A percentile compares a stretch with the other conserved stretches of the same genome.
Conservation (phyloP, 306 rosid species). For the Cicer yamashitae region DNA sequence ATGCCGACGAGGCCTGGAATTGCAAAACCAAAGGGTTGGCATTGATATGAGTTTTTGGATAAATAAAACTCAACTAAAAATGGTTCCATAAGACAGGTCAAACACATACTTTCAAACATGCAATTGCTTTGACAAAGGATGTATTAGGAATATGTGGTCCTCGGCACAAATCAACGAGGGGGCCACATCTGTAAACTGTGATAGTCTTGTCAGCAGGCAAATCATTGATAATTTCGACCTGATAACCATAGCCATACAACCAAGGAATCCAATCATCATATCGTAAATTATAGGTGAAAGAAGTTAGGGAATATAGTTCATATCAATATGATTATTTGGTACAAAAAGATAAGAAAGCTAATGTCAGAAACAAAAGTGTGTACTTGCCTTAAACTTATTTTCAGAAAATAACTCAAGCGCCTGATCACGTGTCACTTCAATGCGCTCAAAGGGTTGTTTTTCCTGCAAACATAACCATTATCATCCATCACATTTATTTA, state of each 20-base stretch:
- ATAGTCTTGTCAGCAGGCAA: constrained; percentile 91
- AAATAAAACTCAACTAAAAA: constrained; percentile 10
- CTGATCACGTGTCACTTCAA: constrained; percentile 87
- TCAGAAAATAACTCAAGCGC: constrained; percentile 89
- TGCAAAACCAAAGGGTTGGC: constrained; percentile 41
- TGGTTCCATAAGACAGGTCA: constrained; percentile 23
- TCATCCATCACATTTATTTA: constrained; percentile 15
- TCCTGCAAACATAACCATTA: constrained; percentile 57
- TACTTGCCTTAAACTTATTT: constrained; percentile 82
- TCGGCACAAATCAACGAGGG: constrained; percentile 91
- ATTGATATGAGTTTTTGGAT: constrained; percentile 9
- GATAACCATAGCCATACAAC: constrained; percentile 40
- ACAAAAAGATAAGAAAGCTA: constrained; percentile 8
- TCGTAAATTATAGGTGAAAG: constrained; percentile 23
- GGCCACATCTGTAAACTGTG: constrained; percentile 97
- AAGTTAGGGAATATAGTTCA: constrained; percentile 28
- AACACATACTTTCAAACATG: constrained; percentile 78
- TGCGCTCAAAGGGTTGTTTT: constrained; percentile 91
- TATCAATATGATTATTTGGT: neutral
- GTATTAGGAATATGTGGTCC: constrained; percentile 99
- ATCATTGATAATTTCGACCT: constrained; percentile 96
- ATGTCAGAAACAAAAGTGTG: constrained; percentile 30
- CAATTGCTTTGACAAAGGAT: constrained; percentile 91
- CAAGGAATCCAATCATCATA: constrained; percentile 23
- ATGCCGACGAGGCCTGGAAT: constrained; percentile 94